phyloP scores from a whole-genome alignment of 2,329 filamentous ascomycete genomes.

The Pseudogymnoascus destructans region DNA sequence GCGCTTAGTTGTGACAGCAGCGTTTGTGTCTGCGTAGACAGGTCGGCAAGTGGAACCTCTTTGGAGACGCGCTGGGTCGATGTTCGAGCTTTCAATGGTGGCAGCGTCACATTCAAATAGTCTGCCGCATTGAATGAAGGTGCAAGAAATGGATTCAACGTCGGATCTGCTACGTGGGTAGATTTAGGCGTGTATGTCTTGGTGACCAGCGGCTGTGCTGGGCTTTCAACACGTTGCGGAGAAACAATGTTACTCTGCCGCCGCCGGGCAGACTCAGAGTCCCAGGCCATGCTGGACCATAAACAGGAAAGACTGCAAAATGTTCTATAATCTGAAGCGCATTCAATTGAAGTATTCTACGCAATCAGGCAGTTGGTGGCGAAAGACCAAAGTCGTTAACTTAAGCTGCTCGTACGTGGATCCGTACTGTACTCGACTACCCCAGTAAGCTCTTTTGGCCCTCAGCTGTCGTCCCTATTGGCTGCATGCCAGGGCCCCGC shows the following conservation, averaged over 20 bases:
- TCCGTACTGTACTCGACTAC: background rate
- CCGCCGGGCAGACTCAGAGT: conserved; percentile 21
- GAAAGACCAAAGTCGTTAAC: background rate
- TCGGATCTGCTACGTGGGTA: conserved; percentile 55
- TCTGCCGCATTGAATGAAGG: conserved; percentile 69
- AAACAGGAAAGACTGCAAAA: background rate
- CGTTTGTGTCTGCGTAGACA: conserved; percentile 69
- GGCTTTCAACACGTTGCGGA: conserved; percentile 5
- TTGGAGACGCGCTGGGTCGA: conserved; percentile 24
- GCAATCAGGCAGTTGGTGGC: background rate
- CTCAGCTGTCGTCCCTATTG: background rate
- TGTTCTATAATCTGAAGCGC: background rate
- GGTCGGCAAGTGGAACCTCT: conserved; percentile 50
- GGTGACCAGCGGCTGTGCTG: conserved; percentile 12
- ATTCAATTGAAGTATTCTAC: background rate
- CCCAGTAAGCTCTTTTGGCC: background rate
- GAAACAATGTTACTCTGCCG: conserved; percentile 21
- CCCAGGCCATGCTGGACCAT: conserved; percentile 14
- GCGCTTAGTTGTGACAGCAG: conserved; percentile 80
- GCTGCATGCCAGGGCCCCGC: background rate
- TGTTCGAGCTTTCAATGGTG: conserved; percentile 40
- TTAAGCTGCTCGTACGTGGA: background rate
- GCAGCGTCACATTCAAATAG: conserved; percentile 71
- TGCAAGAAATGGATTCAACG: conserved; percentile 61
- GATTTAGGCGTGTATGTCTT: conserved; percentile 29